A percentile compares a stretch with the other conserved stretches of the same genome.
These are phyloP conservation scores for Simplicillium aogashimaense DNA, from an alignment of 2,329 filamentous ascomycete species.

Conservation along the genomic window DNA sequence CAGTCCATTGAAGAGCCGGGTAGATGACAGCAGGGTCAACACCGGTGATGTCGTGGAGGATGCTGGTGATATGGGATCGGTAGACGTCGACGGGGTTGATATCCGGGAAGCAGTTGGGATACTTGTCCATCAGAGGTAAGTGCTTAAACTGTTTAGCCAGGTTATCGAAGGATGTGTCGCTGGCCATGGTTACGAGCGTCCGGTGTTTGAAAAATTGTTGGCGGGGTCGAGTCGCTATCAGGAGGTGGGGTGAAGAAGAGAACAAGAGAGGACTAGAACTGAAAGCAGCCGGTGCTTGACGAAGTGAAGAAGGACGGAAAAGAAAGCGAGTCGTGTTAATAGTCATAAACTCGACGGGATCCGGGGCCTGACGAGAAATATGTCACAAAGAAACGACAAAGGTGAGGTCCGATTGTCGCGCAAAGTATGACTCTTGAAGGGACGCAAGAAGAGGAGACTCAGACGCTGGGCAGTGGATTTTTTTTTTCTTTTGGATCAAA, in stretches of 20 bases:
- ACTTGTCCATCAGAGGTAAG: constrained; percentile 5
- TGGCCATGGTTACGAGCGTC: constrained; percentile 5
- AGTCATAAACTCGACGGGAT: constrained; percentile 5
- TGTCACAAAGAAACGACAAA: too few relatives aligned
- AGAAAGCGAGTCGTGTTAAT: neutral
- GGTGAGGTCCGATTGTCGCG: too few relatives aligned
- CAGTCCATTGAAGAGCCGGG: constrained; percentile 68
- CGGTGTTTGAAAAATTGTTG: constrained; percentile 1
- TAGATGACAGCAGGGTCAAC: constrained; percentile 46
- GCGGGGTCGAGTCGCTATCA: constrained; percentile 3
- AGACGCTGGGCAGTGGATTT: too few relatives aligned
- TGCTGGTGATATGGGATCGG: constrained; percentile 19
- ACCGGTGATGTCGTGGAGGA: constrained; percentile 15
- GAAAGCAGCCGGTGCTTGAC: constrained; percentile 7
- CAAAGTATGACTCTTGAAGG: too few relatives aligned
- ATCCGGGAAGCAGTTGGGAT: constrained; percentile 8
- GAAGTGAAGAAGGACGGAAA: constrained; percentile 5
- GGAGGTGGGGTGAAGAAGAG: constrained; percentile 1
- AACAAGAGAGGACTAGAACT: neutral
- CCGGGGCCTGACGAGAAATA: neutral
- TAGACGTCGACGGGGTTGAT: constrained; percentile 9
- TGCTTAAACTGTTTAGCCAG: constrained; percentile 5
- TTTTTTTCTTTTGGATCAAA: too few relatives aligned
- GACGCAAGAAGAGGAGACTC: too few relatives aligned
- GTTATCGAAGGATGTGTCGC: constrained; percentile 6